These are phyloP conservation scores for Diplocarpon rosae DNA, from an alignment of 2,329 filamentous ascomycete genomes.

Conservation along the genomic window DNA sequence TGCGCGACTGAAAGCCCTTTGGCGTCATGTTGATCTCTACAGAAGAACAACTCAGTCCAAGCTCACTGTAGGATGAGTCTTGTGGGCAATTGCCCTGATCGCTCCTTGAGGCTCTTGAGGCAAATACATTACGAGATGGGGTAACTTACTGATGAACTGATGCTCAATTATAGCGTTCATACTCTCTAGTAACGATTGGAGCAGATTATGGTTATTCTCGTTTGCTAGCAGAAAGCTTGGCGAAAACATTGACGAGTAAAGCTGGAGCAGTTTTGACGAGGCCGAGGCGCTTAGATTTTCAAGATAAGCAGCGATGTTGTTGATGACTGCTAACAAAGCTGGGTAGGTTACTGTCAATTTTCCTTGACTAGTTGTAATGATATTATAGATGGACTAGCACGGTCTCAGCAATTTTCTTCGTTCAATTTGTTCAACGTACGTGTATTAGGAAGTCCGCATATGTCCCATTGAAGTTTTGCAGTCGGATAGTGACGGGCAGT, in stretches of 20 bases:
- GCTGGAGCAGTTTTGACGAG: slow-evolving; percentile 72
- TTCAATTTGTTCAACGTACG: slow-evolving; percentile 32
- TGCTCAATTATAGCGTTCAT: slow-evolving; percentile 87
- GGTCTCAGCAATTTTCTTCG: slow-evolving; percentile 18
- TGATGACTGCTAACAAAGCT: slow-evolving; percentile 80
- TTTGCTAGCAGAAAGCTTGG: slow-evolving; percentile 88
- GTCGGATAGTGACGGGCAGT: slow-evolving; percentile 67
- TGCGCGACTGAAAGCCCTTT: slow-evolving; percentile 11
- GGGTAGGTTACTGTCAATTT: slow-evolving; percentile 87
- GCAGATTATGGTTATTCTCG: slow-evolving; percentile 74
- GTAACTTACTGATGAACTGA: slow-evolving; percentile 60
- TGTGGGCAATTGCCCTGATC: not conserved
- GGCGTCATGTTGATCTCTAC: slow-evolving; percentile 12
- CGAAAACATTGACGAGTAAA: slow-evolving; percentile 86
- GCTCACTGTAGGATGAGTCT: slow-evolving; percentile 3
- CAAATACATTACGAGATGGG: no score
- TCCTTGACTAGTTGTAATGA: slow-evolving; percentile 86
- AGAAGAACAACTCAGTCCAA: slow-evolving; percentile 8
- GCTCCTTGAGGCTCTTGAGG: not conserved
- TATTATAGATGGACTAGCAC: slow-evolving; percentile 69
- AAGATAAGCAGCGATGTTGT: slow-evolving; percentile 81
- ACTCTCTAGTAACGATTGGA: slow-evolving; percentile 75
- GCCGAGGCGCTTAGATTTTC: slow-evolving; percentile 64
- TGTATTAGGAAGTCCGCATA: slow-evolving; percentile 93
- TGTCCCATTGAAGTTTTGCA: slow-evolving; percentile 74